These are phyloP conservation scores for Globisporangium abappressorium DNA, from an alignment of 352 stramenopile species.

Conservation along the genomic window DNA sequence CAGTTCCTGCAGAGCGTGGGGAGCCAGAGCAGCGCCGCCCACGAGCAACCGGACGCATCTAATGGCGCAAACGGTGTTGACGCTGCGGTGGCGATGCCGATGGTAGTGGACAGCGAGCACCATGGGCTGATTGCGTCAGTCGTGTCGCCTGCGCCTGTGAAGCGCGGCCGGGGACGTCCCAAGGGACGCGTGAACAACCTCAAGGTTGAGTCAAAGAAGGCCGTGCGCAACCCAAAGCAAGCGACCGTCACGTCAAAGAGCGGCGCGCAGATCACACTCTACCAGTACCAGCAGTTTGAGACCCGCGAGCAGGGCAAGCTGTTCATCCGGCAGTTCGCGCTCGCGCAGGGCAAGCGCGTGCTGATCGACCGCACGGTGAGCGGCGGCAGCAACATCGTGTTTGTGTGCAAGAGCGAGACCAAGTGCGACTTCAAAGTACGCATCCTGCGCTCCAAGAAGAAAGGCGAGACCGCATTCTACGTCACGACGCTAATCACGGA, in stretches of 20 bases:
- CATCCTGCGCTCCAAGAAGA: constrained; percentile 28
- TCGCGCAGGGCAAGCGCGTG: constrained; percentile 43
- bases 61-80: not conserved
- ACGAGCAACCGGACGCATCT: not conserved
- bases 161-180: not conserved
- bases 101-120: not conserved
- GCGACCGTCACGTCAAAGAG: constrained; percentile 10
- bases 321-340: constrained; percentile 44
- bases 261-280: constrained; percentile 34
- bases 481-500: constrained; percentile 32
- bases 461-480: constrained; percentile 12
- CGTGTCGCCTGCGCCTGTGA: not conserved
- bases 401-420: constrained; percentile 42
- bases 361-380: constrained; percentile 34
- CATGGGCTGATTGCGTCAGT: not conserved
- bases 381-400: constrained; percentile 51
- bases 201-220: constrained; percentile 7
- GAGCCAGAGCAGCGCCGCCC: not conserved
- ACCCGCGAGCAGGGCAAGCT: constrained; percentile 36
- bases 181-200: constrained; percentile 3
- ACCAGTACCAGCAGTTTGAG: constrained; percentile 38
- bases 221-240: constrained; percentile 11
- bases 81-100: not conserved
- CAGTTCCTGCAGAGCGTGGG: not conserved
- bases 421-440: constrained; percentile 39